phyloP scores from a whole-genome alignment of 371 early-diverging fungal genomes.

The Lichtheimia hyalospora region DNA sequence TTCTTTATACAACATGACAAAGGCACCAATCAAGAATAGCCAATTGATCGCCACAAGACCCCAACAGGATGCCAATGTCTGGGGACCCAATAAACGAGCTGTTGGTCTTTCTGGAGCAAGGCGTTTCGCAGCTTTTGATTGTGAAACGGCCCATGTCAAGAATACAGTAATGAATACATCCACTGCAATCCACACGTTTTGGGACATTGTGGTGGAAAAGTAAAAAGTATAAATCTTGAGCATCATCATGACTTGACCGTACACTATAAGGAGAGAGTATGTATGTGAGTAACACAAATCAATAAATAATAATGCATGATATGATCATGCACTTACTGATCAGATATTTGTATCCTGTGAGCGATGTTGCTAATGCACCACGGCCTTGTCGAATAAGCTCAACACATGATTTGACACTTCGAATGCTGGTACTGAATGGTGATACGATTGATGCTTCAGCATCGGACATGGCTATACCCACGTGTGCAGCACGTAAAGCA shows the following conservation, averaged over 20 bases:
- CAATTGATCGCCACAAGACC: conserved; percentile 74
- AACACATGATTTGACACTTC: conserved; percentile 71
- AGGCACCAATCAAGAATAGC: conserved; percentile 50
- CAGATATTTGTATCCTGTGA: conserved; percentile 76
- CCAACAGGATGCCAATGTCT: conserved; percentile 68
- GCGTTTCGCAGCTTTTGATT: conserved; percentile 59
- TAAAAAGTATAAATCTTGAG: conserved; percentile 64
- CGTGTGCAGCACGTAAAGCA: conserved; percentile 90
- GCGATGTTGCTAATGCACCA: conserved; percentile 74
- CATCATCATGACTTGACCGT: conserved; percentile 76
- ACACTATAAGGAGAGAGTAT: conserved; percentile 42
- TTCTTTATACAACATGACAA: conserved; percentile 43
- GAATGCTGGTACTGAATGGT: conserved; percentile 76
- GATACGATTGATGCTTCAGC: conserved; percentile 87
- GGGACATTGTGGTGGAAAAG: conserved; percentile 52
- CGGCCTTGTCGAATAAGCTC: conserved; percentile 75
- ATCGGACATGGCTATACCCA: conserved; percentile 87
- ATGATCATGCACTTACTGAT: conserved; percentile 24
- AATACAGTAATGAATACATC: conserved; percentile 69
- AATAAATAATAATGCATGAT: neutral
- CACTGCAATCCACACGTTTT: conserved; percentile 66
- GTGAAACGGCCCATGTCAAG: conserved; percentile 70
- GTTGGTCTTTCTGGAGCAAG: conserved; percentile 69
- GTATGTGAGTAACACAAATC: neutral
- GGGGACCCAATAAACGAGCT: conserved; percentile 73